phyloP scores from a whole-genome alignment of 495 filamentous ascomycete genomes.

The Echria macrotheca region DNA sequence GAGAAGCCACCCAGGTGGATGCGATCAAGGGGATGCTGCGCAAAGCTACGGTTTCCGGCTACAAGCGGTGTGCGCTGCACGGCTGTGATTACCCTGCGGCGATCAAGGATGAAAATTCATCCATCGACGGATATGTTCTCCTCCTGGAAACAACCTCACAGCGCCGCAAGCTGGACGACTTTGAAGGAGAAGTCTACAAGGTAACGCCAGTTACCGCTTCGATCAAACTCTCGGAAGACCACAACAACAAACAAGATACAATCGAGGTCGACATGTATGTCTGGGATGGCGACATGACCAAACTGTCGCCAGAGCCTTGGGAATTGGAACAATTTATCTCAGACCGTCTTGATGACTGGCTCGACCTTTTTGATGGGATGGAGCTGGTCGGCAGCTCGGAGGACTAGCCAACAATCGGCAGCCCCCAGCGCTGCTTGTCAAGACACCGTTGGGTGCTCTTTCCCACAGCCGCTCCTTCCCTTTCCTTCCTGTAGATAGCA shows the following conservation, averaged over 20 bases:
- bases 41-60: conserved; percentile 2
- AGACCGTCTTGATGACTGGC: conserved; percentile 17
- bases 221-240: conserved; percentile 1
- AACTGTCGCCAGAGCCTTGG: conserved; percentile 10
- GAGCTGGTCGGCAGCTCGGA: conserved; percentile 11
- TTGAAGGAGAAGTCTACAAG: conserved; percentile 17
- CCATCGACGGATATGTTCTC: conserved; percentile 19
- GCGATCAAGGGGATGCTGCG: neutral
- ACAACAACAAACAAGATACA: neutral
- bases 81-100: conserved; percentile 14
- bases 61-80: conserved; percentile 7
- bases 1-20: conserved; percentile 2
- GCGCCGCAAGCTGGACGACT: conserved; percentile 19
- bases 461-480: conserved; percentile 1
- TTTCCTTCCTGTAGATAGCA: neutral
- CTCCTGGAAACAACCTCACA: conserved; percentile 13
- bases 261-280: conserved; percentile 19
- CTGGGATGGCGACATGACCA: conserved; percentile 12
- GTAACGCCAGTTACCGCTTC: conserved; percentile 9
- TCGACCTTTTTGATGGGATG: conserved; percentile 15
- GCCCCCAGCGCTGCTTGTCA: neutral
- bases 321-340: conserved; percentile 10
- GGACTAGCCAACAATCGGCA: neutral
- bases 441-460: conserved; percentile 1
- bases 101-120: conserved; percentile 7